A percentile compares a stretch with the other conserved stretches of the same genome.
These are phyloP conservation scores for Bretschneidera sinensis DNA, from an alignment of 345 rosid genomes.

Conservation along the genomic window DNA sequence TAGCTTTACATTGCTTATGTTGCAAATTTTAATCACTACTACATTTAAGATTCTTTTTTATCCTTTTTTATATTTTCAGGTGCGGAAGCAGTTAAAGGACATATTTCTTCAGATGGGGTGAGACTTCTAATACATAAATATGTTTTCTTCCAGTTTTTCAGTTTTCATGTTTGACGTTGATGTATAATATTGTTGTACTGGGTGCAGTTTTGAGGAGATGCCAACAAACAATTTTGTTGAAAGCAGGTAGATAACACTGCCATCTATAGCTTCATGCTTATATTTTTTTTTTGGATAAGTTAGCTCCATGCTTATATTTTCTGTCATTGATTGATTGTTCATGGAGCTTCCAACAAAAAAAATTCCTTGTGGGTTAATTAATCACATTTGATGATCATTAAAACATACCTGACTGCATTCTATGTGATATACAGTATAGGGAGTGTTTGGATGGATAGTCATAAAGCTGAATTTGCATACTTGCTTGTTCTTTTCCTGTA, in stretches of 20 bases:
- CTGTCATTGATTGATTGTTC: constrained; percentile 10
- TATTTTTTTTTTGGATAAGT: too few species aligned
- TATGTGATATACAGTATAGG: not conserved
- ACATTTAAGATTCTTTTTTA: not conserved
- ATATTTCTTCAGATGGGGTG: constrained; percentile 85
- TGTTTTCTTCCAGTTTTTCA: constrained; percentile 6
- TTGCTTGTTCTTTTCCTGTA: constrained; percentile 8
- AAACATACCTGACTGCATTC: not conserved
- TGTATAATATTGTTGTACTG: constrained; percentile 13
- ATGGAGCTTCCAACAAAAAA: constrained; percentile 4
- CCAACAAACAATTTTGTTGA: constrained; percentile 90
- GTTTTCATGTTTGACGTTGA: constrained; percentile 15
- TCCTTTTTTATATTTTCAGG: constrained; percentile 36
- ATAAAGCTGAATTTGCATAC: not conserved
- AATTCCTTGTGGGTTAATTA: not conserved
- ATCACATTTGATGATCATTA: not conserved
- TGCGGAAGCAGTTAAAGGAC: constrained; percentile 68
- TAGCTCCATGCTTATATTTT: constrained; percentile 1
- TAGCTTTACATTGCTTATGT: constrained; percentile 1
- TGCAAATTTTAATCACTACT: not conserved
- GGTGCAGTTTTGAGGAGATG: constrained; percentile 91
- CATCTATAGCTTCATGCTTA: constrained; percentile 1
- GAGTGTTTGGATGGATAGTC: not conserved
- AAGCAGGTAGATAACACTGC: constrained; percentile 60
- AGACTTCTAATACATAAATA: constrained; percentile 15